Conservation (phyloP, 2,329 filamentous ascomycete species). For the Colletotrichum viniferum region DNA sequence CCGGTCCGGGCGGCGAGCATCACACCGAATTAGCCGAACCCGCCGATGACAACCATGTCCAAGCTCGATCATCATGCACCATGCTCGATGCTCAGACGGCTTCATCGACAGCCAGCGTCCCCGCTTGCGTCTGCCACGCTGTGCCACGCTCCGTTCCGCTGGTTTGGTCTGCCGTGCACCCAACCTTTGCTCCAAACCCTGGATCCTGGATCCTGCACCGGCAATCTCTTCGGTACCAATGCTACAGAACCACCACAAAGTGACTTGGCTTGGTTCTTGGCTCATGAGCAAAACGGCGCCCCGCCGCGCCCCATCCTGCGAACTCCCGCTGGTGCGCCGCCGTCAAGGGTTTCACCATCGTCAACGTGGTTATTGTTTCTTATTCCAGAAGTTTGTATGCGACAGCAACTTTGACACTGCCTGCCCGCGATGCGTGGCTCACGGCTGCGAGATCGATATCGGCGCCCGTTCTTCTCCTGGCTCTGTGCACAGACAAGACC, state of each 20-base stretch:
- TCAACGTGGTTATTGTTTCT: neutral
- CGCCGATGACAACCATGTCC: neutral
- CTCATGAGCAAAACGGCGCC: neutral
- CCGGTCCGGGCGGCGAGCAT: neutral
- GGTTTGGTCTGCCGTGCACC: neutral
- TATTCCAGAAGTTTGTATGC: neutral
- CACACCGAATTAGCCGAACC: neutral
- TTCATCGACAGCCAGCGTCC: neutral
- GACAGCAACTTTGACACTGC: neutral
- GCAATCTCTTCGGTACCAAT: neutral
- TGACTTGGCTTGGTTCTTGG: neutral
- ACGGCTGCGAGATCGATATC: neutral
- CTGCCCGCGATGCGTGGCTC: neutral
- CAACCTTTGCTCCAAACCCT: neutral
- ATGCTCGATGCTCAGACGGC: conserved; percentile 5
- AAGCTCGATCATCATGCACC: conserved; percentile 5
- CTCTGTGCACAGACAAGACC: neutral
- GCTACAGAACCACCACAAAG: neutral
- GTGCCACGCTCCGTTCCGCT: neutral
- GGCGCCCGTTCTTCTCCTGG: neutral
- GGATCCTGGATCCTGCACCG: conserved; percentile 1
- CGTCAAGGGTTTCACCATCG: neutral
- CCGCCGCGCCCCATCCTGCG: neutral
- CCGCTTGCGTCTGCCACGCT: neutral
- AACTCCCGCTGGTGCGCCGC: neutral